Conservation (phyloP, 306 rosid genomes). For the Acacia confusa region DNA sequence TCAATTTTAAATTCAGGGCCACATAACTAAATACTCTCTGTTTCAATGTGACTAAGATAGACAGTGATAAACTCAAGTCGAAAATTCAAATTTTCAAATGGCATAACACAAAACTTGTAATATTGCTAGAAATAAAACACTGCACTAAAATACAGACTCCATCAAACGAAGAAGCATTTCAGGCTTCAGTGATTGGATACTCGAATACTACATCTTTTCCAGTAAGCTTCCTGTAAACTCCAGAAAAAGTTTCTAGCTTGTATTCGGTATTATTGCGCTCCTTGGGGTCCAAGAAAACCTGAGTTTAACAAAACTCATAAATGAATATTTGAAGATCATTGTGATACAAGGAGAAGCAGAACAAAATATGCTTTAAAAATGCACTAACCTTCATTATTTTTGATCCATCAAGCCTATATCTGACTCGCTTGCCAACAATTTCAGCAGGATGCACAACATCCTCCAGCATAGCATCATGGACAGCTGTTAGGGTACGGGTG, state of each 20-base stretch:
- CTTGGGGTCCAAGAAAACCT: conserved; percentile 67
- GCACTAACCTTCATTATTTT: conserved; percentile 62
- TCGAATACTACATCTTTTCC: conserved; percentile 62
- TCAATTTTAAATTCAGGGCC: not conserved
- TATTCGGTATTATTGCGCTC: conserved; percentile 68
- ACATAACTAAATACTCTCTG: not conserved
- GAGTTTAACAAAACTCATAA: not conserved
- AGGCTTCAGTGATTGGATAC: conserved; percentile 53
- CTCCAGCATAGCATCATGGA: conserved; percentile 63
- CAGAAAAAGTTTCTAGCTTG: conserved; percentile 59
- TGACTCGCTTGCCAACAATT: conserved; percentile 68
- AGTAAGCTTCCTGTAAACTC: conserved; percentile 63
- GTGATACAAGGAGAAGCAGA: not conserved
- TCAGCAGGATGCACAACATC: conserved; percentile 74
- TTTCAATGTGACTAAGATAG: not conserved
- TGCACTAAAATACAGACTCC: not conserved
- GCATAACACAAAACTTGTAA: not conserved
- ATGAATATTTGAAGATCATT: not conserved
- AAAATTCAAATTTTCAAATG: conserved; percentile 30
- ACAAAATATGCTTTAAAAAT: not conserved
- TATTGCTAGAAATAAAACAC: not conserved
- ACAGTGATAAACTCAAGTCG: conserved; percentile 8
- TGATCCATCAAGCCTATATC: conserved; percentile 70
- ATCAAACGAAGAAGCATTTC: not conserved
- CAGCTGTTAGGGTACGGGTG: conserved; percentile 61